Conservation (phyloP, 768 basidiomycete genomes). For the Amanita pseudoporphyria region DNA sequence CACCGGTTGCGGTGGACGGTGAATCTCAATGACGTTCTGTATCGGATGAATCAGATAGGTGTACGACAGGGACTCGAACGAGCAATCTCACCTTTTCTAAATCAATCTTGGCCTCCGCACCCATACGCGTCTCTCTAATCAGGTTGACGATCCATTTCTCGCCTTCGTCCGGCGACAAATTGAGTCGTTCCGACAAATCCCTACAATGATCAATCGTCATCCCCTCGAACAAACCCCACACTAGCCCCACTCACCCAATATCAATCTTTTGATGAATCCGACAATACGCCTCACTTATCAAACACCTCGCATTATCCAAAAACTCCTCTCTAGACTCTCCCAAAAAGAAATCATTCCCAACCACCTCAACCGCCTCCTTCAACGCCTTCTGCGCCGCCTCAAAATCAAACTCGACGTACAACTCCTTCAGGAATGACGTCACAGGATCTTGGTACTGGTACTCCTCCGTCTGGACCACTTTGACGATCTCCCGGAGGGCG, state of each 20-base stretch:
- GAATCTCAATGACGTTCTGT: conserved; percentile 94
- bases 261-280: conserved; percentile 92
- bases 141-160: conserved; percentile 99
- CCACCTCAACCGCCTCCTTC: conserved; percentile 66
- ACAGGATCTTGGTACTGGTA: conserved; percentile 95
- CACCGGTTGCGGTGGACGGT: conserved; percentile 79
- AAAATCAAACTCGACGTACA: conserved; percentile 95
- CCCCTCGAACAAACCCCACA: no score
- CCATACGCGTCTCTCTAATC: conserved; percentile 94
- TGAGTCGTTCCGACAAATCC: conserved; percentile 87
- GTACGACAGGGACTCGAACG: no score
- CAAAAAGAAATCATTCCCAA: conserved; percentile 92
- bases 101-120: conserved; percentile 95
- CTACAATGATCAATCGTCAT: conserved; percentile 25
- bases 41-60: no score
- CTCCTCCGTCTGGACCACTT: conserved; percentile 90
- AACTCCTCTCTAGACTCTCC: conserved; percentile 88
- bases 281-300: conserved; percentile 97
- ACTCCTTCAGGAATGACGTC: conserved; percentile 85
- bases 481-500: conserved; percentile 86
- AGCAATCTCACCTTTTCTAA: conserved; percentile 92
- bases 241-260: conserved; percentile 70
- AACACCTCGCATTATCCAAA: conserved; percentile 90
- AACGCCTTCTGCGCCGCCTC: conserved; percentile 87
- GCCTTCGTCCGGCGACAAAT: conserved; percentile 89